These are phyloP conservation scores for Dalbergia oliveri DNA, from an alignment of 306 rosid genomes.

Conservation along the genomic window DNA sequence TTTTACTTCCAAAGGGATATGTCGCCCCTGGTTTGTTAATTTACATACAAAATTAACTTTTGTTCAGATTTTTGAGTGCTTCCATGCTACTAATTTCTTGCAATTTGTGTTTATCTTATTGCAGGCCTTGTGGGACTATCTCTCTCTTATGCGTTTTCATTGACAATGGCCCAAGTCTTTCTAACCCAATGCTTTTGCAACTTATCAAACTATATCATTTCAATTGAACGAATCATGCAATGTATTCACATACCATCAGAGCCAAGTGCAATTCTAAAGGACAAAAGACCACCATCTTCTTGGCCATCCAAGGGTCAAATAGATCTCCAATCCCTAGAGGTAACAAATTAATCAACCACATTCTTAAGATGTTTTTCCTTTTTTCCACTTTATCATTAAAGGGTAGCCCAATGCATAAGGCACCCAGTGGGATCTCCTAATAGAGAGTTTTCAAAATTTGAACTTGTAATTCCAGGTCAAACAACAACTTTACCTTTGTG, in stretches of 20 bases:
- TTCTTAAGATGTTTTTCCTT: background rate
- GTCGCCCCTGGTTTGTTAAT: slow-evolving; percentile 55
- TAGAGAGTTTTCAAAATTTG: too few relatives aligned
- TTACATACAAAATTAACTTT: background rate
- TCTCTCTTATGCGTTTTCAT: slow-evolving; percentile 68
- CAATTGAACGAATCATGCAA: slow-evolving; percentile 80
- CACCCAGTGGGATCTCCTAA: too few relatives aligned
- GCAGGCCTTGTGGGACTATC: slow-evolving; percentile 80
- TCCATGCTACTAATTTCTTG: background rate
- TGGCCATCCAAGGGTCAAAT: slow-evolving; percentile 79
- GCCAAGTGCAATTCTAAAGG: slow-evolving; percentile 63
- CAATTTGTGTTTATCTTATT: background rate
- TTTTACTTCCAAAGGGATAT: slow-evolving; percentile 63
- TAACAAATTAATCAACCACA: background rate
- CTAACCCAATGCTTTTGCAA: slow-evolving; percentile 54
- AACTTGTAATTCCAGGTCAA: too few relatives aligned
- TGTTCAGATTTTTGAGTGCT: background rate
- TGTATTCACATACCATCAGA: slow-evolving; percentile 73
- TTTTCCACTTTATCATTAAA: too few relatives aligned
- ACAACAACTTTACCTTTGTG: too few relatives aligned
- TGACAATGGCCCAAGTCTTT: slow-evolving; percentile 54
- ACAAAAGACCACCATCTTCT: slow-evolving; percentile 63
- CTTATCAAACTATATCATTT: slow-evolving; percentile 66
- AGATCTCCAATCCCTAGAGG: slow-evolving; percentile 65
- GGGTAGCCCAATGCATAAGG: too few relatives aligned